Evolutionary conservation across 2,329 filamentous ascomycete species (phyloP).

Genomic region (Helicocarpus griseus): DNA sequence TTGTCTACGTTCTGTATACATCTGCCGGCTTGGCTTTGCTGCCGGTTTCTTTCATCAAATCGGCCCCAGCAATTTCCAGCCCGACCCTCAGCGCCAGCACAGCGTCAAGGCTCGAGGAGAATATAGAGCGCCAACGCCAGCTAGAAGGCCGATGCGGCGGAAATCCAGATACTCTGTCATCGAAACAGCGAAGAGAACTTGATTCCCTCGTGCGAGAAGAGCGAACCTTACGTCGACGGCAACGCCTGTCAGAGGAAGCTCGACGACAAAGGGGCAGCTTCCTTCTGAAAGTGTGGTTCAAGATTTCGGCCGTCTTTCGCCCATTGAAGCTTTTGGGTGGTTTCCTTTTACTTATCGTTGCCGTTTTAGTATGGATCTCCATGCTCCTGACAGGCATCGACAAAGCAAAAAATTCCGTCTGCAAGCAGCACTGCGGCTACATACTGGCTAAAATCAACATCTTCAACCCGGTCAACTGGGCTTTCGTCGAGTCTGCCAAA

Average conservation of each 20-base stretch:
- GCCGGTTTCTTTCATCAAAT: conserved; percentile 85
- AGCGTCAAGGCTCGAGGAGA: conserved; percentile 69
- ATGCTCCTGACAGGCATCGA: conserved; percentile 96
- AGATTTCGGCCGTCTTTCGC: conserved; percentile 69
- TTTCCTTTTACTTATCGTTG: conserved; percentile 62
- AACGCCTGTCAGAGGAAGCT: conserved; percentile 75
- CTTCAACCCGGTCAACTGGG: conserved; percentile 90
- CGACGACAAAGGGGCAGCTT: conserved; percentile 63
- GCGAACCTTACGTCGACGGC: conserved; percentile 78
- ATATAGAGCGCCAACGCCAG: conserved; percentile 84
- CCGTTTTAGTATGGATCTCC: conserved; percentile 70
- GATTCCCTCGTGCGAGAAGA: conserved; percentile 84
- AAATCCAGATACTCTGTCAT: conserved; percentile 61
- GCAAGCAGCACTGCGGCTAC: conserved; percentile 84
- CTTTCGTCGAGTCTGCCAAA: conserved; percentile 69
- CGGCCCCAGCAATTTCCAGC: conserved; percentile 74
- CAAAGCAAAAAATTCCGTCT: conserved; percentile 91
- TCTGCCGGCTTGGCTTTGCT: conserved; percentile 79
- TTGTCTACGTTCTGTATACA: conserved; percentile 83
- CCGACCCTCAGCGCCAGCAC: conserved; percentile 69
- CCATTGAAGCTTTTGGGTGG: conserved; percentile 84
- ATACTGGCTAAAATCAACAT: conserved; percentile 80
- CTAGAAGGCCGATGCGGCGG: conserved; percentile 77
- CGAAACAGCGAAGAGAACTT: conserved; percentile 80
- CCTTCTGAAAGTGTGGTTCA: conserved; percentile 67